These are phyloP conservation scores for Backusella liffmaniae DNA, from an alignment of 192 early-diverging fungal genomes.

Conservation along the genomic window DNA sequence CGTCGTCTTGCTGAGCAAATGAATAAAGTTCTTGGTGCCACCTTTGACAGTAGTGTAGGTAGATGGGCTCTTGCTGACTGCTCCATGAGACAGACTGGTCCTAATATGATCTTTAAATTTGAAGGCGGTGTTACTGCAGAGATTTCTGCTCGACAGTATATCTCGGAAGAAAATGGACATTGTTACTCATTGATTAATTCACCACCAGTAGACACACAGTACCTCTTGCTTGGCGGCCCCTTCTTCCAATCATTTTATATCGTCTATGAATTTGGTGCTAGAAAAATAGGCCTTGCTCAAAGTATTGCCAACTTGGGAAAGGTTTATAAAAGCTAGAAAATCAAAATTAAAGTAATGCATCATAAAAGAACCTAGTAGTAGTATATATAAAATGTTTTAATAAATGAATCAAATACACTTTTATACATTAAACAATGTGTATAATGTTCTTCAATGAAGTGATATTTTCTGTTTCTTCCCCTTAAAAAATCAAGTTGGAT, in stretches of 20 bases:
- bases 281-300: background rate
- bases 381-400: background rate
- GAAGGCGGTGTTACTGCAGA: background rate
- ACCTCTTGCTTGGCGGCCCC: background rate
- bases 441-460: background rate
- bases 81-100: background rate
- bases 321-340: background rate
- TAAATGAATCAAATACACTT: background rate
- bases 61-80: background rate
- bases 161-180: background rate
- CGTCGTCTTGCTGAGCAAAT: background rate
- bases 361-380: background rate
- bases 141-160: background rate
- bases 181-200: background rate
- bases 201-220: background rate
- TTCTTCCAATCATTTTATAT: slow-evolving; percentile 4
- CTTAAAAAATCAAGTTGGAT: background rate
- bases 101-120: background rate
- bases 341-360: background rate
- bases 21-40: background rate
- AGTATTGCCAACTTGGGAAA: background rate
- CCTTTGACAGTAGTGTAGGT: background rate
- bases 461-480: background rate
- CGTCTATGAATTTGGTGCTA: background rate
- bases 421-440: background rate